These are phyloP conservation scores for Lentinula sp. DNA, from an alignment of 768 basidiomycete genomes.

Conservation along the genomic window DNA sequence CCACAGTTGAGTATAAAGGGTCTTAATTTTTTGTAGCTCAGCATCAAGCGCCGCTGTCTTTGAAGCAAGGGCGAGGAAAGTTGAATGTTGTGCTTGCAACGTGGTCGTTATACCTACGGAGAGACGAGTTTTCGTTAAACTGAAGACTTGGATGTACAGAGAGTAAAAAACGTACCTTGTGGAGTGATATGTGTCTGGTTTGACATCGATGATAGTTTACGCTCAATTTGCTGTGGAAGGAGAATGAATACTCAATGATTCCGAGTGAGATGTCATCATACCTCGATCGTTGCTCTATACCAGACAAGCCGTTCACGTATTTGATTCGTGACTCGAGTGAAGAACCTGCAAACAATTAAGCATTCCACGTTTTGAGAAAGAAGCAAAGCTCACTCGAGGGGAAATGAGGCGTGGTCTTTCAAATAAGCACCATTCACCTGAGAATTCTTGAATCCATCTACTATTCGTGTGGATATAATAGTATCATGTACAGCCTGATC, in stretches of 20 bases:
- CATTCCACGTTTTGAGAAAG: background rate
- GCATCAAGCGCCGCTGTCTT: constrained; percentile 70
- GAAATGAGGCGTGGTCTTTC: constrained; percentile 78
- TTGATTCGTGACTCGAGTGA: constrained; percentile 63
- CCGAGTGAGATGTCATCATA: constrained; percentile 18
- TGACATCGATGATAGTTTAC: constrained; percentile 66
- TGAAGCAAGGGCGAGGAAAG: constrained; percentile 70
- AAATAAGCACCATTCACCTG: constrained; percentile 65
- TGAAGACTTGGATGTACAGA: background rate
- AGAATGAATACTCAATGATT: background rate
- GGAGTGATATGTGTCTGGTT: constrained; percentile 63
- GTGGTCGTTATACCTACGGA: constrained; percentile 61
- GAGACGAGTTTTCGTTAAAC: constrained; percentile 7
- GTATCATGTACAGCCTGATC: constrained; percentile 79
- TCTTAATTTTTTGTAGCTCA: constrained; percentile 73
- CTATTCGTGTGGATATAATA: constrained; percentile 67
- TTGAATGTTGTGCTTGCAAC: constrained; percentile 73
- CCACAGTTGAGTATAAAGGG: constrained; percentile 73
- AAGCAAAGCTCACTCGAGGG: constrained; percentile 56
- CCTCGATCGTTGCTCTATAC: constrained; percentile 81
- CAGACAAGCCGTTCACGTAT: constrained; percentile 68
- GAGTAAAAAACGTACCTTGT: constrained; percentile 44
- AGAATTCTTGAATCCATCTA: constrained; percentile 75
- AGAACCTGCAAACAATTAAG: constrained; percentile 44
- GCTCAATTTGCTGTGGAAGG: constrained; percentile 66